A percentile compares a stretch with the other conserved stretches of the same genome.
These are phyloP conservation scores for Zygosaccharomyces lentus DNA, from an alignment of 805 yeast genomes.

Conservation along the genomic window DNA sequence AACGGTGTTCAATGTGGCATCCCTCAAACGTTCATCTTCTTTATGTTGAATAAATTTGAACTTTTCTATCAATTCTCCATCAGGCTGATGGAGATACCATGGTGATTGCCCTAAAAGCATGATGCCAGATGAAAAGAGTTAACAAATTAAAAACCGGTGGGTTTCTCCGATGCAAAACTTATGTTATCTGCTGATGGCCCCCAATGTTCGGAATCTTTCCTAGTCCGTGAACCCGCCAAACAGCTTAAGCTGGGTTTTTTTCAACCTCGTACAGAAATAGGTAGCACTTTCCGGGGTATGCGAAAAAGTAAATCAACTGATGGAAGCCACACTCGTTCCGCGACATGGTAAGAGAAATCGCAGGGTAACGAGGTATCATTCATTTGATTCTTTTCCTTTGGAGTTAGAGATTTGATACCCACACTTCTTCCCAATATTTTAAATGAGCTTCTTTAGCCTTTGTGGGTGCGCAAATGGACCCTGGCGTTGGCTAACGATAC, in stretches of 20 bases:
- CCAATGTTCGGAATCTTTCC: not conserved
- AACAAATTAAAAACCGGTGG: not conserved
- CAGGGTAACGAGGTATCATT: not conserved
- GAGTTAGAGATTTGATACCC: not conserved
- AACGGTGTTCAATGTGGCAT: conserved; percentile 31
- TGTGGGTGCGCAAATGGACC: not conserved
- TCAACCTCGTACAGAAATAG: not conserved
- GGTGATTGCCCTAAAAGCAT: conserved; percentile 13
- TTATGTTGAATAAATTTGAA: conserved; percentile 35
- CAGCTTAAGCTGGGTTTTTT: not conserved
- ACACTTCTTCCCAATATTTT: not conserved
- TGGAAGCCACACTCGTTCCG: not conserved
- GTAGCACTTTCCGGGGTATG: not conserved
- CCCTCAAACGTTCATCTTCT: conserved; percentile 39
- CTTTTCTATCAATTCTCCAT: conserved; percentile 24
- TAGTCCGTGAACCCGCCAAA: not conserved
- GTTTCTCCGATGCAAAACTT: not conserved
- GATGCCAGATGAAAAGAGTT: not conserved
- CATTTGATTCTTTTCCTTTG: not conserved
- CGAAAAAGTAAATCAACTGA: not conserved
- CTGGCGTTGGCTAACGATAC: not conserved
- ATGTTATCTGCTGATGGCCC: not conserved
- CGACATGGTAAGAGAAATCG: not conserved
- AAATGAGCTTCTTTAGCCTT: not conserved
- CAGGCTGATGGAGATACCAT: conserved; percentile 29